phyloP scores from a whole-genome alignment of 1,284 basidiomycete species.

The Heterobasidion annosum region DNA sequence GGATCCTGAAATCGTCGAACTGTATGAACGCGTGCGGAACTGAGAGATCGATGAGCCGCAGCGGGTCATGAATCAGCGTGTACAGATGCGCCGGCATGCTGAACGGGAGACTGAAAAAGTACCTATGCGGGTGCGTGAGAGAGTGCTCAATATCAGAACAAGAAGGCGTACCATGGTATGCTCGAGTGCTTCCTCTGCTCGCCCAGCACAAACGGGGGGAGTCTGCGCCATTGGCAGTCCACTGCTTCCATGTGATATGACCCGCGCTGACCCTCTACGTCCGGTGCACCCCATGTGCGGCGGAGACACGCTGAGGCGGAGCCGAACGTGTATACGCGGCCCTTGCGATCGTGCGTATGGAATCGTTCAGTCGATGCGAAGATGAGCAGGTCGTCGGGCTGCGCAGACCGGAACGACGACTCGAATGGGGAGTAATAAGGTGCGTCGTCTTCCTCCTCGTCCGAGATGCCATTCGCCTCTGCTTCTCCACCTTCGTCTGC shows the following conservation, averaged over 20 bases:
- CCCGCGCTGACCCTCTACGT: conserved; percentile 14
- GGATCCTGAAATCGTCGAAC: conserved; percentile 32
- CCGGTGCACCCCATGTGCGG: conserved; percentile 24
- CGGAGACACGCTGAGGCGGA: conserved; percentile 27
- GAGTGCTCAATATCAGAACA: not conserved
- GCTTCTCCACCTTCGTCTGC: not conserved
- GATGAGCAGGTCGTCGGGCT: conserved; percentile 23
- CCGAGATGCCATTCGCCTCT: not conserved
- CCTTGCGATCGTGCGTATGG: conserved; percentile 25
- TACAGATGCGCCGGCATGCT: conserved; percentile 17
- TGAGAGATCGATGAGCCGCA: conserved; percentile 25
- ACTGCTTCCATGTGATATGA: conserved; percentile 28
- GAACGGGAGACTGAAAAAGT: conserved; percentile 19
- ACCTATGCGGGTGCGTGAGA: conserved; percentile 8
- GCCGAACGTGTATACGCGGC: conserved; percentile 31
- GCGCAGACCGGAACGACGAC: conserved; percentile 3
- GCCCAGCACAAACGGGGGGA: conserved; percentile 7
- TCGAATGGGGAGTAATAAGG: not conserved
- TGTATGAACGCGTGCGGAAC: conserved; percentile 27
- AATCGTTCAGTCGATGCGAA: conserved; percentile 21
- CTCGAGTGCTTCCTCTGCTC: conserved; percentile 11
- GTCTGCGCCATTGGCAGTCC: conserved; percentile 27
- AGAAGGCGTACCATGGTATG: conserved; percentile 16
- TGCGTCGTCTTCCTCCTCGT: conserved; percentile 1
- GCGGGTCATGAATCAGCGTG: conserved; percentile 22